Evolutionary conservation across 331 rosid genomes (phyloP), one percentile per base, ranked within the genome.

Genomic region (Quercus phellos): DNA sequence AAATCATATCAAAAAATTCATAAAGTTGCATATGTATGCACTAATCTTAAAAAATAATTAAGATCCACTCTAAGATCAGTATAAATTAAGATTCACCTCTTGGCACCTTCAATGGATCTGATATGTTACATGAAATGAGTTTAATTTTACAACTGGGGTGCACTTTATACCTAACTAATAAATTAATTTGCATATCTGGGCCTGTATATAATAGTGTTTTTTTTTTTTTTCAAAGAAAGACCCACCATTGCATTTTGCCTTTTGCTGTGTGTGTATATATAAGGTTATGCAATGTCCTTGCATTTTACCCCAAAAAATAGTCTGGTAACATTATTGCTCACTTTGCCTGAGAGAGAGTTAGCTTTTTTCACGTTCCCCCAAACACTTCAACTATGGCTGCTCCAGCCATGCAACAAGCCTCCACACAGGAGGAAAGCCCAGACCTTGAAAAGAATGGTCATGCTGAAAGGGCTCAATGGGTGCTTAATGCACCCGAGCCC

Each of bases 401-500:
- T 32, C 66, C 69, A 32, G 67, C 27, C 19, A 27, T 68, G 53
- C 74, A 72, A 0, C 74, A 72, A 0, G 54, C 82, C 82, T 78
- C 56, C 79, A 56, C 24, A 50, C 29, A 42, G 10, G 79, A 78
- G 55, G 81, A 79, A 50, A 27, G 72, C 72, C 85, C 74, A 34
- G 79, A 84, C 66, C 61, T 68, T 38, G 88, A 84, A 77, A 81
- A 86, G 82, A 83, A 32, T 4, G n/a, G 77, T 51, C 21, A 51
- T 18, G 42, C 51, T 53, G 81, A 70, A 22, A 73, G 84, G 84
- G 80, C 88, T 67, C 63, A 80, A 55, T 87, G 95, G 95, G 84
- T 87, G 6, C 81, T 90, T 6, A 85, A 88, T 79, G 73, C 90
- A 51, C 93, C 95, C 38, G 86, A 82, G 50, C 93, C 93, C 6